Evolutionary conservation across 352 stramenopile genomes (phyloP).

Genomic region (Globisporangium cederbergense): DNA sequence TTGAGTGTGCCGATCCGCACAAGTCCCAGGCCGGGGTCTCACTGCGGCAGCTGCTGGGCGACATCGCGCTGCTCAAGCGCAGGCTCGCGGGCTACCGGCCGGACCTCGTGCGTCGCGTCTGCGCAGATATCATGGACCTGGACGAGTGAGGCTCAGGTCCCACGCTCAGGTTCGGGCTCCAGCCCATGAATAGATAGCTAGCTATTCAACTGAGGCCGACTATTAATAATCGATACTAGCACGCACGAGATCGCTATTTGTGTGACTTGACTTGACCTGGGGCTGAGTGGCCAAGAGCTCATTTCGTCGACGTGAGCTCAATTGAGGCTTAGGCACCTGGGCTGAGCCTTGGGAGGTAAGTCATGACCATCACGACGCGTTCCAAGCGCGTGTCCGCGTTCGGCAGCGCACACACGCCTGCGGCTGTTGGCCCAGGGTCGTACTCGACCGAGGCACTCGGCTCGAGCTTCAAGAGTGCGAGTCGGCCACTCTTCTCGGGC

Average conservation of each 20-base stretch:
- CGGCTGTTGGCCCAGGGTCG: conserved; percentile 57
- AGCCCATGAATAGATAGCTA: neutral
- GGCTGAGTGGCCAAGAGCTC: neutral
- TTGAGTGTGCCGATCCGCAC: conserved; percentile 56
- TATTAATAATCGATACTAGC: conserved; percentile 5
- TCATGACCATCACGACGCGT: conserved; percentile 77
- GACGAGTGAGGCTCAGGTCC: conserved; percentile 18
- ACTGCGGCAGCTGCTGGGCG: conserved; percentile 40
- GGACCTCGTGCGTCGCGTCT: conserved; percentile 50
- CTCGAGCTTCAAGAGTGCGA: conserved; percentile 46
- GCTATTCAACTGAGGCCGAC: neutral
- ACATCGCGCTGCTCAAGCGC: conserved; percentile 42
- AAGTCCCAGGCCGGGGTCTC: conserved; percentile 36
- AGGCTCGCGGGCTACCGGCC: conserved; percentile 51
- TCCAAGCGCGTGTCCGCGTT: conserved; percentile 73
- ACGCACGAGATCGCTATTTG: conserved; percentile 1
- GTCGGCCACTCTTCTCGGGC: conserved; percentile 50
- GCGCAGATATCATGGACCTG: conserved; percentile 32
- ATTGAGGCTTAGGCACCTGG: neutral
- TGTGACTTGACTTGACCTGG: neutral
- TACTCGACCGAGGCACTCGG: conserved; percentile 49
- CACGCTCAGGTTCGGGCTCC: neutral
- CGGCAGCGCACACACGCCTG: conserved; percentile 36
- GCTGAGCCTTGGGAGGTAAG: neutral
- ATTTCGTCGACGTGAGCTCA: neutral